Conservation (phyloP, 495 filamentous ascomycete species). For the Rhypophila decipiens region DNA sequence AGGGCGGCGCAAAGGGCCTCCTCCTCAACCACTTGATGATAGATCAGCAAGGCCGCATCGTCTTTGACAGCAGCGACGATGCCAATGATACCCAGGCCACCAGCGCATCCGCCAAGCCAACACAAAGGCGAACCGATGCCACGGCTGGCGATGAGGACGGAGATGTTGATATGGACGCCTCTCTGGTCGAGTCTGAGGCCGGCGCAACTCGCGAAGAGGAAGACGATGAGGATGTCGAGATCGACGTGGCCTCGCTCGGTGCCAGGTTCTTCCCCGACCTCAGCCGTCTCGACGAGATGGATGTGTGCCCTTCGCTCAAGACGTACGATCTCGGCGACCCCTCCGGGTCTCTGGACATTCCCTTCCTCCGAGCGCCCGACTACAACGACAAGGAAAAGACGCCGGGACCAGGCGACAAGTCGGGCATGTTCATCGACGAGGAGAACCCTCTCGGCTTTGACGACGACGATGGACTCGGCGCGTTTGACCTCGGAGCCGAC, state of each 20-base stretch:
- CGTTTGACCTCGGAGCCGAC: constrained; percentile 65
- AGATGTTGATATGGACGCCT: constrained; percentile 31
- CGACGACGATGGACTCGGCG: constrained; percentile 70
- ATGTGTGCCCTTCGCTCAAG: constrained; percentile 93
- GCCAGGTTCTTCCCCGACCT: constrained; percentile 85
- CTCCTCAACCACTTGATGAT: constrained; percentile 93
- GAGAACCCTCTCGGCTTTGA: constrained; percentile 75
- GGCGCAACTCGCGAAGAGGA: constrained; percentile 30
- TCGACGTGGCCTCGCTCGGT: constrained; percentile 69
- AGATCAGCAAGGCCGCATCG: constrained; percentile 83
- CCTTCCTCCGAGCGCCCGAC: constrained; percentile 84
- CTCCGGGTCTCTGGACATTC: constrained; percentile 77
- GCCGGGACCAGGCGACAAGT: constrained; percentile 56
- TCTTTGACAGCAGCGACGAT: constrained; percentile 97
- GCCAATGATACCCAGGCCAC: constrained; percentile 57
- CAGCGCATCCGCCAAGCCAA: constrained; percentile 29
- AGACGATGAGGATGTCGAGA: constrained; percentile 50
- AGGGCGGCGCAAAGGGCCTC: constrained; percentile 93
- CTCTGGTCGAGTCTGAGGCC: constrained; percentile 23
- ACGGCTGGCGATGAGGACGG: constrained; percentile 48
- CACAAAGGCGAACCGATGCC: constrained; percentile 34
- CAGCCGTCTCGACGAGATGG: constrained; percentile 66
- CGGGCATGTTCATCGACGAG: constrained; percentile 76
- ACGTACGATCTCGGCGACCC: constrained; percentile 84
- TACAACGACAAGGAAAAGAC: constrained; percentile 57